Base-by-base conservation (phyloP, 441 rosid species). In the Raphanus hybrid region DNA sequence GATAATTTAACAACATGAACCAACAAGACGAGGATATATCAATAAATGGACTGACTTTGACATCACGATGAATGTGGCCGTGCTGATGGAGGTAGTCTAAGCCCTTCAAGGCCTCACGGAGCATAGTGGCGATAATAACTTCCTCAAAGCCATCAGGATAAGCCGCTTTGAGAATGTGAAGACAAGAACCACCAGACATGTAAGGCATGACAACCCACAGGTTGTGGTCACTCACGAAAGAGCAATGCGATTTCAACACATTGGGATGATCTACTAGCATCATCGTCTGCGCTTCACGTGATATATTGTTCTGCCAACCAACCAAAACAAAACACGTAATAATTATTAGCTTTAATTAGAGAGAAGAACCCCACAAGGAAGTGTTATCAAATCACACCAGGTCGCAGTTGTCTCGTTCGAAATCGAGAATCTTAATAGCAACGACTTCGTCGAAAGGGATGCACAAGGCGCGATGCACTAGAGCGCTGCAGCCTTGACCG, bases 121-220 rank as follows among this genome's bases (percentile, higher is more conserved):
- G 84, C 70, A 93, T 71, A 1, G 99, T 95, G 5, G 99, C 98
- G 71, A 95, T 95, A 70, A 87, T 89, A 15, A 68, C 79, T 87
- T 95, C 99, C 88, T 93, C 99, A 75, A 93, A 95, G 57, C 98
- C 99, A 81, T 93, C 97, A 50, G 98, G 89, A 85, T 88, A 84
- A 20, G 92, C 97, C 69, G 99, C 99, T 87, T 95, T 95, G 70
- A 95, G 80, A 54, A 95, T 91, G 83, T 95, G 99, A 80, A 92
- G 98, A 78, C 98, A 95, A 70, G 99, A 95, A 20, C 99, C 99
- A 59, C 98, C 99, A 69, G 99, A 74, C 98, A 95, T 95, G 86
- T 80, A 95, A 16, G 99, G 98, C 99, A 95, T 95, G 41, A 91
- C 91, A 64, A 95, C 95, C 99, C 99, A 95, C 72, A 95, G 71